A percentile compares a stretch with the other conserved stretches of the same genome.
Conservation (phyloP, 2,329 filamentous ascomycete genomes). For the Ophiocordyceps camponoti-leonardi region DNA sequence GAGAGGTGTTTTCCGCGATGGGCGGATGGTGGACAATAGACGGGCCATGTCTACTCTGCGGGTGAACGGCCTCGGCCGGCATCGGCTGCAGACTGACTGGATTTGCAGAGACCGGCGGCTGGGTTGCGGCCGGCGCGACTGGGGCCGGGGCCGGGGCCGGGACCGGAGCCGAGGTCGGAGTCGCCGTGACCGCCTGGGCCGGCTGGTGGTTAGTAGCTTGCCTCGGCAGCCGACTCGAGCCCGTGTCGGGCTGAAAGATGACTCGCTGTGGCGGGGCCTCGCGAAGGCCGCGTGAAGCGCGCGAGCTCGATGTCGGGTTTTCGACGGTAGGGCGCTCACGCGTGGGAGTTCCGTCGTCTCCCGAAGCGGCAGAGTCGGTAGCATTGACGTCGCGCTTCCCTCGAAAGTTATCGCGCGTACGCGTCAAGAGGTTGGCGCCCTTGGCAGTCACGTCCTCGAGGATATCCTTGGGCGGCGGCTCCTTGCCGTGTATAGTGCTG, state of each 20-base stretch:
- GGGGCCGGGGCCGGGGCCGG: constrained; percentile 9
- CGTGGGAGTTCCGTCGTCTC: constrained; percentile 40
- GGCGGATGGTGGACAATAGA: constrained; percentile 33
- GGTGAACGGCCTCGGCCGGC: constrained; percentile 10
- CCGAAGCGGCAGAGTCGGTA: constrained; percentile 40
- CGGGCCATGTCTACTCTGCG: constrained; percentile 19
- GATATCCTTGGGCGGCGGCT: constrained; percentile 76
- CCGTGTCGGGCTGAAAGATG: constrained; percentile 69
- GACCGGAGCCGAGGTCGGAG: constrained; percentile 12
- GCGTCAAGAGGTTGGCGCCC: constrained; percentile 59
- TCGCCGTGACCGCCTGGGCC: constrained; percentile 6
- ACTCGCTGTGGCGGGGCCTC: constrained; percentile 75
- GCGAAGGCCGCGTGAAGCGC: constrained; percentile 48
- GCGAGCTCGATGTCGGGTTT: constrained; percentile 29
- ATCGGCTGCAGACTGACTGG: constrained; percentile 14
- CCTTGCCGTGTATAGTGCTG: constrained; percentile 55
- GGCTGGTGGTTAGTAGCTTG: constrained; percentile 32
- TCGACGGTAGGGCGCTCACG: constrained; percentile 35
- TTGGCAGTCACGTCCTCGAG: constrained; percentile 77
- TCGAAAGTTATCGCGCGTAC: constrained; percentile 62
- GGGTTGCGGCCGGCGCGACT: constrained; percentile 5
- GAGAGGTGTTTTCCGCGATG: constrained; percentile 37
- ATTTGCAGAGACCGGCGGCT: constrained; percentile 14
- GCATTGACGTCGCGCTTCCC: constrained; percentile 31
- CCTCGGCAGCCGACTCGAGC: constrained; percentile 44